Evolutionary conservation across 345 rosid genomes (phyloP).

Genomic region (Populus simonii): DNA sequence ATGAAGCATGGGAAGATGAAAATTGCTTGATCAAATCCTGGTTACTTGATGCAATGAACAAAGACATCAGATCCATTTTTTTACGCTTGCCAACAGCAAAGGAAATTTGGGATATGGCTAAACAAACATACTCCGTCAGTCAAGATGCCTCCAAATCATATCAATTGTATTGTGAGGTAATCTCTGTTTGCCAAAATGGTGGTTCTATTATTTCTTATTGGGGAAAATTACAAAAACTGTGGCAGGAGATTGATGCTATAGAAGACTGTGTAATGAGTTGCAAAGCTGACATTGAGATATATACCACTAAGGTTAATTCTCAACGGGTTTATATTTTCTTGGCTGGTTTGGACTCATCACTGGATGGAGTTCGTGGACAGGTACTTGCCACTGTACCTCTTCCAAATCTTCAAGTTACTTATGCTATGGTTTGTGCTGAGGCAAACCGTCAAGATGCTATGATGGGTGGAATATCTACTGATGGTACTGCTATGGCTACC

Average conservation of each 20-base stretch:
- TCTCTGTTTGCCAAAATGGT: background rate
- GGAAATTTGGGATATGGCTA: background rate
- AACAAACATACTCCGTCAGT: background rate
- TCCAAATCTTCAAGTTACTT: background rate
- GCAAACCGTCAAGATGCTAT: background rate
- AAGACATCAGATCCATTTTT: background rate
- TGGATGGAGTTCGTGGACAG: background rate
- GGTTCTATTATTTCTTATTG: background rate
- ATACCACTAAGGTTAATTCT: background rate
- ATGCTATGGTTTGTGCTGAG: slow-evolving; percentile 2
- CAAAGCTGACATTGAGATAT: background rate
- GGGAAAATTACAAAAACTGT: background rate
- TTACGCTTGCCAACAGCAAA: background rate
- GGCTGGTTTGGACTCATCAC: background rate
- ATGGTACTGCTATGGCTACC: background rate
- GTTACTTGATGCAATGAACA: background rate
- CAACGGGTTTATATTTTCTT: background rate
- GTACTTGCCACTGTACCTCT: background rate
- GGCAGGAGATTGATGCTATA: background rate
- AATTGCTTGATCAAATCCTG: background rate
- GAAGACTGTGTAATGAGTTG: background rate
- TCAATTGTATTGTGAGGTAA: background rate
- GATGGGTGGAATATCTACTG: background rate
- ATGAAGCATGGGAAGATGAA: background rate
- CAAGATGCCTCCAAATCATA: no score